Base-by-base conservation (phyloP, 495 filamentous ascomycete genomes). In the Daldinia loculata region DNA sequence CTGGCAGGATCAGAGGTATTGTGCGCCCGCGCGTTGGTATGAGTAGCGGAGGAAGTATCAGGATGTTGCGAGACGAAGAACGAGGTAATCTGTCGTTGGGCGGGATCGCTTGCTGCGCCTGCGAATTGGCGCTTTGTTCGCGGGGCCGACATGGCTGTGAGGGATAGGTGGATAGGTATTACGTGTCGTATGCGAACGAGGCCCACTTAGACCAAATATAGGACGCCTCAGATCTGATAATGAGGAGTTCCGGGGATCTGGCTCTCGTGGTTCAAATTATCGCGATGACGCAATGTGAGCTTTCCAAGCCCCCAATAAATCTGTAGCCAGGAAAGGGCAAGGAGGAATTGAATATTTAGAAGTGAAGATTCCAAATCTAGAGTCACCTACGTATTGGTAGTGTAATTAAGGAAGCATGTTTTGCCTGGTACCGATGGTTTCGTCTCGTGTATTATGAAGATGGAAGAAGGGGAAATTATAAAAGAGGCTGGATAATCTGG, bases 91-190 rank as follows among this genome's bases (percentile, higher is more conserved):
- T 81, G 80, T 27, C 82, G 80, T 56, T 85, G 83, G 11, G 82
- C 68, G 6, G 80, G 80, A 71, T 85, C 83, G 76, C 80, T 80
- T 55, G 83, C 78, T 50, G 83, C 83, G 67, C 83, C 83, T 58
- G 81, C 83, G 72, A 84, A 85, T 64, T 80, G 83, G 53, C 83
- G 82, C 76, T 85, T 85, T 34, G 77, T 79, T 63, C 83, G 76
- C 7, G 81, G 80, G 19, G 70, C 75, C 8, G 83, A 80, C 83
- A 84, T 84, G 65, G 64, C 51, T 75, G 39, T 19, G 55, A 34
- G 6, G 38, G 19, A 59, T 26, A 36, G 27, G 41, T 29, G 48
- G 45, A 39, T 45, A 34, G n/a, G 19, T 61, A 62, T 55, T 69
- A 70, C 57, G 68, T 72, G 65, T 77, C 63, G 72, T 17, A 66